Evolutionary conservation across 805 yeast species (phyloP).

Genomic region (Myxozyma sirexii): DNA sequence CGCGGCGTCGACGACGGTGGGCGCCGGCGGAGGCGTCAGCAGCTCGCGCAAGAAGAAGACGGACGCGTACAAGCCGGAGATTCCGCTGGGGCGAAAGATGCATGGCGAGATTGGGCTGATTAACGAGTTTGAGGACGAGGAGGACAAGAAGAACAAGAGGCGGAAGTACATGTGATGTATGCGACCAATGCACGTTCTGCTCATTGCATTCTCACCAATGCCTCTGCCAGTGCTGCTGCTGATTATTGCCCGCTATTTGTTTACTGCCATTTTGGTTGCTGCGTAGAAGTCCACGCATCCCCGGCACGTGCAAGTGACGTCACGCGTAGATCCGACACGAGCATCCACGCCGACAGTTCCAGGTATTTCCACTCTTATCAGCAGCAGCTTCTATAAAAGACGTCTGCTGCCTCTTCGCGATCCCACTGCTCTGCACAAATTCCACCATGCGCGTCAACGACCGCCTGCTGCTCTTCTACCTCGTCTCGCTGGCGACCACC

Average conservation of each 20-base stretch:
- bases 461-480: conserved; percentile 21
- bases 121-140: conserved; percentile 16
- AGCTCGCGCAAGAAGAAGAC: conserved; percentile 8
- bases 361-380: too few species aligned
- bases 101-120: conserved; percentile 25
- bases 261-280: too few species aligned
- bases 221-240: too few species aligned
- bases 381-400: background rate
- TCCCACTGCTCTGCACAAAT: too few species aligned
- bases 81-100: conserved; percentile 31
- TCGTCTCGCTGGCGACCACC: conserved; percentile 12
- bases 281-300: too few species aligned
- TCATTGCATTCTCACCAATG: too few species aligned
- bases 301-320: background rate
- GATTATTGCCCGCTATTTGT: too few species aligned
- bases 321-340: conserved; percentile 4
- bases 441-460: conserved; percentile 18
- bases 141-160: conserved; percentile 10
- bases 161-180: background rate
- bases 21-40: conserved; percentile 15
- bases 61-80: conserved; percentile 32
- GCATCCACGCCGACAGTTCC: too few species aligned
- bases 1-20: conserved; percentile 34
- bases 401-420: too few species aligned
- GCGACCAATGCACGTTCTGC: background rate